Conservation (phyloP, 1,284 basidiomycete genomes). For the Ganoderma sinense region DNA sequence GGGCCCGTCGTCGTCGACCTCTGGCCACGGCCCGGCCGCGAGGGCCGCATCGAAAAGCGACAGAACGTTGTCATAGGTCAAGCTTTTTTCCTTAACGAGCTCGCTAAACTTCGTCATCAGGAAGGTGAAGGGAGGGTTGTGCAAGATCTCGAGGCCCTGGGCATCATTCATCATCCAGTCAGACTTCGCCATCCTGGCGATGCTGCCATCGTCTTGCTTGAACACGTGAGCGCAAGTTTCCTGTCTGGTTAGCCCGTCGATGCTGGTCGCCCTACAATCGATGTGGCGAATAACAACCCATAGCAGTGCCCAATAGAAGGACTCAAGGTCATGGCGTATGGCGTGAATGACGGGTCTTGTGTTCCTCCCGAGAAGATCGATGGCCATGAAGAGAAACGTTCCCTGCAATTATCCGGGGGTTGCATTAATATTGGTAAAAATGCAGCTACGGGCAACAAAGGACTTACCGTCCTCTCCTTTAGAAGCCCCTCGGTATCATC, state of each 20-base stretch:
- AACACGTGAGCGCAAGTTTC: neutral
- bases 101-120: neutral
- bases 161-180: too few species aligned
- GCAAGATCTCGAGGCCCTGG: too few species aligned
- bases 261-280: too few species aligned
- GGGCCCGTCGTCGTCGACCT: neutral
- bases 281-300: slow-evolving; percentile 27
- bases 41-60: neutral
- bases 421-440: neutral
- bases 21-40: neutral
- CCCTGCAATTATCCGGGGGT: slow-evolving; percentile 21
- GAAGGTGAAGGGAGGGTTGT: neutral
- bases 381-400: slow-evolving; percentile 24
- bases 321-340: slow-evolving; percentile 19
- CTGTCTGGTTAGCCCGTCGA: too few species aligned
- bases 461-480: neutral
- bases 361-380: slow-evolving; percentile 4
- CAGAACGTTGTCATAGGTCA: neutral
- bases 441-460: too few species aligned
- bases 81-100: neutral
- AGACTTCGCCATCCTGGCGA: neutral
- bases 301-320: slow-evolving; percentile 23
- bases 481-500: neutral
- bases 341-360: neutral
- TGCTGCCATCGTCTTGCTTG: neutral